A percentile compares a stretch with the other conserved stretches of the same genome.
phyloP scores from a whole-genome alignment of 1,139 yeast genomes.

The Taphrina flavorubra region DNA sequence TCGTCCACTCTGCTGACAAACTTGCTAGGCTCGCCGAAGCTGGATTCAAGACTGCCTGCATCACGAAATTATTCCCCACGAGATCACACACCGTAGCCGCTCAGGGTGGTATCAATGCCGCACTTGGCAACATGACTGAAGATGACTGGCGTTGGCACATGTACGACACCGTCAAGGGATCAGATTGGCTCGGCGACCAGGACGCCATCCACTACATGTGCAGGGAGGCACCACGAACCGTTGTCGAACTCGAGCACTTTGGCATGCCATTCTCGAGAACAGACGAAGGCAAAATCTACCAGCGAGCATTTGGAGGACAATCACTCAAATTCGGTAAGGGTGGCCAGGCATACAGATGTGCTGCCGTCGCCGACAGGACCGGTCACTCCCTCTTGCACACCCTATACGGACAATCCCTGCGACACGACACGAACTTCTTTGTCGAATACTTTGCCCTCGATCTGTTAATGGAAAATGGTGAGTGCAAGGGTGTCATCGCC shows the following conservation, averaged over 20 bases:
- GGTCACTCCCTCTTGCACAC: constrained; percentile 98
- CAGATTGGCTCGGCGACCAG: constrained; percentile 99
- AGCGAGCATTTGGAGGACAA: constrained; percentile 99
- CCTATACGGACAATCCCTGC: constrained; percentile 91
- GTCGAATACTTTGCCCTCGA: constrained; percentile 97
- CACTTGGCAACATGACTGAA: constrained; percentile 92
- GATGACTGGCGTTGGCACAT: constrained; percentile 99
- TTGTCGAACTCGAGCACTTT: constrained; percentile 94
- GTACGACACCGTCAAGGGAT: constrained; percentile 88
- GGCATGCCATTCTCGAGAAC: constrained; percentile 99
- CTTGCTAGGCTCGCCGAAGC: constrained; percentile 83
- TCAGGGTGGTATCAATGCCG: constrained; percentile 99
- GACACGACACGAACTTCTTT: constrained; percentile 97
- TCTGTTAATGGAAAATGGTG: constrained; percentile 92
- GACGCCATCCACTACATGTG: constrained; percentile 99
- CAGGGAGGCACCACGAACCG: constrained; percentile 94
- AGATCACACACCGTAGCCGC: constrained; percentile 99
- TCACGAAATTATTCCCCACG: constrained; percentile 95
- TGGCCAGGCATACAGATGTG: constrained; percentile 98
- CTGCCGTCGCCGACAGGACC: constrained; percentile 99
- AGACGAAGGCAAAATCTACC: constrained; percentile 95
- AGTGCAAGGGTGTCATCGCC: constrained; percentile 95
- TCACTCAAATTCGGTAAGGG: constrained; percentile 94
- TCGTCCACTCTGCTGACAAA: constrained; percentile 19
- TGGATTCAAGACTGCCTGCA: constrained; percentile 97